Evolutionary conservation across 169 alveolate genomes (phyloP), one percentile per base, ranked within the genome.

Genomic region (Eimeria acervulina): DNA sequence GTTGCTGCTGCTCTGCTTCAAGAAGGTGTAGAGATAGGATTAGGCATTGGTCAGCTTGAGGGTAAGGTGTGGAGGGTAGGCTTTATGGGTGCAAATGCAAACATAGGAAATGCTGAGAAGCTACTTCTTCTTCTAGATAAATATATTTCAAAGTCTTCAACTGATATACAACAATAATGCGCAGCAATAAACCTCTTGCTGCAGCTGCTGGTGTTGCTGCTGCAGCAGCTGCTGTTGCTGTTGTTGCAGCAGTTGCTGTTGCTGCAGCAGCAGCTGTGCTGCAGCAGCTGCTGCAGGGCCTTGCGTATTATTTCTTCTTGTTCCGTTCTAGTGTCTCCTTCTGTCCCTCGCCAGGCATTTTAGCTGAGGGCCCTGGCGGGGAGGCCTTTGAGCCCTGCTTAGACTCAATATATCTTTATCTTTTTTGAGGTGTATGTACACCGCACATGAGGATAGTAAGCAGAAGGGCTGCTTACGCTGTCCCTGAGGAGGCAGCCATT

Each of bases 11-110:
- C 5, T 26, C 33, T 88, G 19, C 66, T 88, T 8, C 47, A 59
- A 36, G 94, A 88, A 42, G 55, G 44, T 40, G 91, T 95, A 61
- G 96, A 95, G 80, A 89, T 95, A 47, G 96, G 96, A 5, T 66
- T 33, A 19, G 96, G 94, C 38, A 83, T 95, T 63, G 96, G 96
- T 21, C 83, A 26, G 23, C 96, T 95, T 17, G 76, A 85, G n/a
- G 96, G 95, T 12, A 89, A 88, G 89, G 91, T 88, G 36, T 95
- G 95, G 95, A 59, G 96, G 26, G 72, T 95, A 4, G 96, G 96
- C 28, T 89, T 95, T 51, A 95, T 95, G 96, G 96, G 96, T 1
- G 80, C 44, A 88, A 95, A 95, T 78, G n/a, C 84, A 28, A 23
- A 63, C n/a, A 63, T 55, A 26, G 95, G 74, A 55, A 44, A 33